Conservation (phyloP, 73 alveolate species). For the Paramecium sonneborni region DNA sequence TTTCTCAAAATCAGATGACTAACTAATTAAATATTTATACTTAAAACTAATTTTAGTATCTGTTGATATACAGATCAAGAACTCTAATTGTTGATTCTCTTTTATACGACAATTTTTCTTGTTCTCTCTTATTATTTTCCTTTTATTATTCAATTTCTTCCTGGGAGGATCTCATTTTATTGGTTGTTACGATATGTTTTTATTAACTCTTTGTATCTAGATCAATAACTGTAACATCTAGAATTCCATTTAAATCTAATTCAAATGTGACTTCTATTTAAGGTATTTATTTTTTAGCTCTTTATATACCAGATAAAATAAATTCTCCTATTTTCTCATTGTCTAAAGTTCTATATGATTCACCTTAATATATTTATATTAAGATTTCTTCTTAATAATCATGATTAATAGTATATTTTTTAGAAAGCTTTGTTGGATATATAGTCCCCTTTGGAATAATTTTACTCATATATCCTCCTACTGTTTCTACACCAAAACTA, state of each 20-base stretch:
- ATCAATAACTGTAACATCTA: conserved; percentile 79
- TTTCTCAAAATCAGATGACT: too few relatives aligned
- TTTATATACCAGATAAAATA: conserved; percentile 88
- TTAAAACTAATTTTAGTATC: too few relatives aligned
- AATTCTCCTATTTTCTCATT: conserved; percentile 93
- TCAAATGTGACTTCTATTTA: conserved; percentile 87
- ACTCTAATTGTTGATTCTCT: too few relatives aligned
- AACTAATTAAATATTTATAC: too few relatives aligned
- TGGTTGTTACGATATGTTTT: not conserved
- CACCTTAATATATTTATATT: conserved; percentile 97
- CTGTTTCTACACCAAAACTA: conserved; percentile 69
- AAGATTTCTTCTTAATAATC: conserved; percentile 94
- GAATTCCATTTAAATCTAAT: conserved; percentile 88
- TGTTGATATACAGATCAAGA: too few relatives aligned
- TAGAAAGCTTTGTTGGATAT: conserved; percentile 59
- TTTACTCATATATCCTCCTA: conserved; percentile 58
- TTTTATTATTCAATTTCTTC: not conserved
- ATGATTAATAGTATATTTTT: conserved; percentile 92
- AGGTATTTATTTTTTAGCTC: conserved; percentile 95
- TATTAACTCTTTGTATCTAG: conserved; percentile 73
- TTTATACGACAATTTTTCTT: not conserved
- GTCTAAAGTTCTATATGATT: conserved; percentile 86
- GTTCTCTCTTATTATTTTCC: not conserved
- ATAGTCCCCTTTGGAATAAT: conserved; percentile 50
- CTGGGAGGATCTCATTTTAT: not conserved